Percentiles rank a stretch among this genome's conserved stretches.
These are phyloP conservation scores for Cyclocybe aegerita DNA, from an alignment of 768 basidiomycete species.

Conservation along the genomic window DNA sequence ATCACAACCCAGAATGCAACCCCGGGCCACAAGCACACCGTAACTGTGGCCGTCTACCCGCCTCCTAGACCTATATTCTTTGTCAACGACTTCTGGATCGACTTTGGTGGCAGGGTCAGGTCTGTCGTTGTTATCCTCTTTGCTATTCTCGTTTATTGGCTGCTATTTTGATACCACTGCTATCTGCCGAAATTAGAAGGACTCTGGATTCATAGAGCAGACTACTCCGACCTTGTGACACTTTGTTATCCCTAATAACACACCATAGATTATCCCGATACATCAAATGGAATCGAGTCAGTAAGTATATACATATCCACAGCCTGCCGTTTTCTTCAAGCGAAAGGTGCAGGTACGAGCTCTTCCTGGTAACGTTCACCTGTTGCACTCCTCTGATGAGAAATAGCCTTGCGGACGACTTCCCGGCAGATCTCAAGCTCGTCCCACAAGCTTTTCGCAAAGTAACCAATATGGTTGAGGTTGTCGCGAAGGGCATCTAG, in stretches of 20 bases:
- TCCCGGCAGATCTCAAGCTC: too few relatives aligned
- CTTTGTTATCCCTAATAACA: neutral
- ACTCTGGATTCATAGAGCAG: too few relatives aligned
- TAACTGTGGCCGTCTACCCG: conserved; percentile 58
- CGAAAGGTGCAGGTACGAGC: neutral
- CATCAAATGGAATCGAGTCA: neutral
- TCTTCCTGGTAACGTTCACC: too few relatives aligned
- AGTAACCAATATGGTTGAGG: too few relatives aligned
- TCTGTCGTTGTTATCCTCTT: conserved; percentile 19
- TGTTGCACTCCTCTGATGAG: too few relatives aligned
- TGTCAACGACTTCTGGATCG: conserved; percentile 68
- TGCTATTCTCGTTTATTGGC: conserved; percentile 16
- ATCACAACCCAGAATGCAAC: conserved; percentile 47
- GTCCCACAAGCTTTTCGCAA: too few relatives aligned
- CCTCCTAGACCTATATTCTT: conserved; percentile 48
- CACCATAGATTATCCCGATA: conserved; percentile 2
- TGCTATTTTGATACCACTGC: conserved; percentile 2
- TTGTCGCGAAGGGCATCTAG: too few relatives aligned
- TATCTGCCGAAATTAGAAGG: neutral
- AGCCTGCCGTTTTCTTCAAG: too few relatives aligned
- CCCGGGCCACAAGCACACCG: conserved; percentile 45
- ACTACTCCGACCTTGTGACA: too few relatives aligned
- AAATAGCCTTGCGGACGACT: too few relatives aligned
- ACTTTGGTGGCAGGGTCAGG: conserved; percentile 35
- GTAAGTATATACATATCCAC: neutral